Base-by-base conservation (phyloP, 805 yeast genomes). In the Yarrowia bubula region DNA sequence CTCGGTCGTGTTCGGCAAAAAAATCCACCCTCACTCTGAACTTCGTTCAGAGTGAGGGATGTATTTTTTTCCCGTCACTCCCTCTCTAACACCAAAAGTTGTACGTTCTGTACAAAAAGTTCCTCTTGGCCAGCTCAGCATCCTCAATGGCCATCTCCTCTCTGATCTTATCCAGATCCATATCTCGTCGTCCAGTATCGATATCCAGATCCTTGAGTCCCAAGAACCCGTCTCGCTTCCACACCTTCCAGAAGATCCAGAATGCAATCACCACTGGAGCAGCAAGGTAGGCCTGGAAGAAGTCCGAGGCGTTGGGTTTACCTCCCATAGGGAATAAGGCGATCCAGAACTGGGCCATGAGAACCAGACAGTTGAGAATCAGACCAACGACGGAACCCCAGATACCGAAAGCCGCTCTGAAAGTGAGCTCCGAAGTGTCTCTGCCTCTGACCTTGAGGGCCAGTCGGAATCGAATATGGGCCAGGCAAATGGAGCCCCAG, bases 401-500 rank as follows among this genome's bases (percentile, higher is more conserved):
- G 35, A 86, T 75, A 70, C 96, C 96, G 43, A 82, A 78, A 66
- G 85, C 87, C 4, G 96, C 82, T 51, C 78, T 80, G 76, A 84
- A 90, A 0, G 87, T 80, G 60, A 90, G 78, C 75, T 90, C 95
- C 66, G 83, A 84, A 9, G 86, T 77, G n/a, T 79, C 74, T 78
- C 92, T 83, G 55, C 91, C 91, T 76, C 88, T 90, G 6, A 75
- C 80, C 1, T 74, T 72, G 76, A 91, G 75, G 8, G 87, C 88
- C 65, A 79, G 69, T 71, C 90, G 85, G 77, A 87, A 88, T 70
- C 92, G 80, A 61, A 89, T 76, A 72, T 87, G 92, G 50, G 87
- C 83, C 46, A 83, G 76, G 72, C 88, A 85, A 68, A 89, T 85
- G 7, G 90, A 83, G 61, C 86, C 87, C 96, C 96, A 89, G 39